phyloP scores from a whole-genome alignment of 2,329 filamentous ascomycete species.

The Amesomyces nigricolor region DNA sequence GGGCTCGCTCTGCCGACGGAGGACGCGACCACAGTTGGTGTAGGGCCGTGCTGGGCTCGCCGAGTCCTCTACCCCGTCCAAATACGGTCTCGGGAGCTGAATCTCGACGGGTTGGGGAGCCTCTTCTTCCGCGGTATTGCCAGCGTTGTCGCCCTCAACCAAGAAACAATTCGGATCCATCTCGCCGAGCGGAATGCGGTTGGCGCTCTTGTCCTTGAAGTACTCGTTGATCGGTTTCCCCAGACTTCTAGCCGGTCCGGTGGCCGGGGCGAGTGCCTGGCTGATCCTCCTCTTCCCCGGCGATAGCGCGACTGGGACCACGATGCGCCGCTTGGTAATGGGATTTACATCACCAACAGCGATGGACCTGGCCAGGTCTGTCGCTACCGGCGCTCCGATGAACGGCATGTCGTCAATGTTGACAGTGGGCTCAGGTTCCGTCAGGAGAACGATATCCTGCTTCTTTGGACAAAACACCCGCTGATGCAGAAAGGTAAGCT shows the following conservation, averaged over 20 bases:
- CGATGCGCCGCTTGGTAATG: conserved; percentile 69
- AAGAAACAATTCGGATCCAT: conserved; percentile 59
- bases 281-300: conserved; percentile 38
- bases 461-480: conserved; percentile 82
- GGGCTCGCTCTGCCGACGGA: conserved; percentile 50
- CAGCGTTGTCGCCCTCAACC: conserved; percentile 45
- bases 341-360: conserved; percentile 81
- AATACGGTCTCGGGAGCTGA: conserved; percentile 53
- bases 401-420: conserved; percentile 69
- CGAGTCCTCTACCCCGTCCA: conserved; percentile 34
- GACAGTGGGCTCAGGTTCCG: conserved; percentile 56
- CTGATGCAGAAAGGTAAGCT: conserved; percentile 89
- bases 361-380: conserved; percentile 65
- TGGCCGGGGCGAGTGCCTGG: conserved; percentile 27
- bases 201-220: conserved; percentile 40
- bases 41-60: conserved; percentile 28
- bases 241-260: conserved; percentile 28
- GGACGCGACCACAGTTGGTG: conserved; percentile 30
- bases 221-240: conserved; percentile 51
- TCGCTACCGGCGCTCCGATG: conserved; percentile 68
- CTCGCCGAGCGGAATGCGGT: conserved; percentile 53
- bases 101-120: conserved; percentile 51
- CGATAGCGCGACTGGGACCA: conserved; percentile 36
- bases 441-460: conserved; percentile 69
- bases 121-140: conserved; percentile 37